These are phyloP conservation scores for Gymnopus androsaceus DNA, from an alignment of 1,284 basidiomycete species.

Conservation along the genomic window DNA sequence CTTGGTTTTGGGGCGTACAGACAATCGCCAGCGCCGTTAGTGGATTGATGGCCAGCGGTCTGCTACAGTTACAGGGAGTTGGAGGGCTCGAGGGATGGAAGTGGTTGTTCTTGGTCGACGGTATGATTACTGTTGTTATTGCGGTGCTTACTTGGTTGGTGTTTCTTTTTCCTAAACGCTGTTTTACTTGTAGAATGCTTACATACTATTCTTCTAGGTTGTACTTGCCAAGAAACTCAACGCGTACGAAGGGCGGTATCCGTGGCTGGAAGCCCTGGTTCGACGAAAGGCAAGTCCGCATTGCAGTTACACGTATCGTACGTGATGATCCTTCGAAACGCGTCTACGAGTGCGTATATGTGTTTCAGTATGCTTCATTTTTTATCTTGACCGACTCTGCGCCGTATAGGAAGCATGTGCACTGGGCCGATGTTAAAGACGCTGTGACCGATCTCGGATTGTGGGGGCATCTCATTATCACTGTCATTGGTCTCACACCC, in stretches of 20 bases:
- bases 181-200: no score
- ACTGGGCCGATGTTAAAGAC: conserved; percentile 37
- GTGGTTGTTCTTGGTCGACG: conserved; percentile 42
- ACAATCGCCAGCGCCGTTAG: conserved; percentile 38
- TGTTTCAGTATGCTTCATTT: not conserved
- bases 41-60: conserved; percentile 40
- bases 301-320: conserved; percentile 37
- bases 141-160: conserved; percentile 34
- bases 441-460: conserved; percentile 36
- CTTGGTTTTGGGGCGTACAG: conserved; percentile 41
- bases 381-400: not conserved
- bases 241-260: conserved; percentile 31
- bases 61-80: conserved; percentile 35
- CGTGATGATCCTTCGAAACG: conserved; percentile 39
- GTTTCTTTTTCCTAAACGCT: no score
- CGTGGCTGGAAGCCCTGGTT: conserved; percentile 37
- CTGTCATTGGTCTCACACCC: conserved; percentile 36
- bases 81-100: conserved; percentile 40
- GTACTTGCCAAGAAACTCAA: conserved; percentile 35
- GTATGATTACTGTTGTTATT: conserved; percentile 35
- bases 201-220: no score
- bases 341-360: conserved; percentile 34
- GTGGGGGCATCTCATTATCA: conserved; percentile 38
- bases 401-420: conserved; percentile 34
- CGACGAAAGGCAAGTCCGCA: conserved; percentile 33